Conservation (phyloP, 2,329 filamentous ascomycete species). For the Monosporascus sp. region DNA sequence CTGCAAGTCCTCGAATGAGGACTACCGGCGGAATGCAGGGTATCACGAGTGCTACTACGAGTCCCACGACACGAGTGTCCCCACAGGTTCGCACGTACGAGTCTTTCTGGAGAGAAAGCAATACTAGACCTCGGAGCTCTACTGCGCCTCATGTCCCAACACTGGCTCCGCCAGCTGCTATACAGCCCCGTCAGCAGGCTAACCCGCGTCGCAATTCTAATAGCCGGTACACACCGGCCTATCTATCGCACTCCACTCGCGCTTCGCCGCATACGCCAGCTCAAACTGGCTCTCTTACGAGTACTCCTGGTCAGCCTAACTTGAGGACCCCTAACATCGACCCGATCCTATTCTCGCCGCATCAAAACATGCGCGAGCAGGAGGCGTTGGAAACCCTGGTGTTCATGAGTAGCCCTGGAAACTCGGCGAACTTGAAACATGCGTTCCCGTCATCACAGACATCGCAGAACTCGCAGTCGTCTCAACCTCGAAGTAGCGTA, state of each 20-base stretch:
- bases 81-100: conserved; percentile 33
- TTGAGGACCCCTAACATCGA: conserved; percentile 35
- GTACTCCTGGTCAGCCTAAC: conserved; percentile 28
- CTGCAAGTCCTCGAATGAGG: conserved; percentile 47
- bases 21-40: conserved; percentile 29
- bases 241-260: conserved; percentile 44
- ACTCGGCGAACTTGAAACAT: conserved; percentile 58
- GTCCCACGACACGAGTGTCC: conserved; percentile 18
- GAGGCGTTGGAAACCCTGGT: conserved; percentile 76
- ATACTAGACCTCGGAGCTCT: conserved; percentile 29
- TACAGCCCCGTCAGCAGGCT: conserved; percentile 41
- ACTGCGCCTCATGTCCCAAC: conserved; percentile 32
- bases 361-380: conserved; percentile 67
- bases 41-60: conserved; percentile 25
- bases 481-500: conserved; percentile 24
- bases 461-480: conserved; percentile 30
- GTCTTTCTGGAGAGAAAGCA: conserved; percentile 39
- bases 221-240: conserved; percentile 41
- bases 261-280: conserved; percentile 37
- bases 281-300: conserved; percentile 35
- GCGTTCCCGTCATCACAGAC: conserved; percentile 39
- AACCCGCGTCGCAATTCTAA: conserved; percentile 47
- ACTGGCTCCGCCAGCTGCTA: conserved; percentile 50
- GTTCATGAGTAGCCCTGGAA: conserved; percentile 76
- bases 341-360: conserved; percentile 60